Evolutionary conservation across 371 early-diverging fungal species (phyloP).

Genomic region (Mortierella sp.): DNA sequence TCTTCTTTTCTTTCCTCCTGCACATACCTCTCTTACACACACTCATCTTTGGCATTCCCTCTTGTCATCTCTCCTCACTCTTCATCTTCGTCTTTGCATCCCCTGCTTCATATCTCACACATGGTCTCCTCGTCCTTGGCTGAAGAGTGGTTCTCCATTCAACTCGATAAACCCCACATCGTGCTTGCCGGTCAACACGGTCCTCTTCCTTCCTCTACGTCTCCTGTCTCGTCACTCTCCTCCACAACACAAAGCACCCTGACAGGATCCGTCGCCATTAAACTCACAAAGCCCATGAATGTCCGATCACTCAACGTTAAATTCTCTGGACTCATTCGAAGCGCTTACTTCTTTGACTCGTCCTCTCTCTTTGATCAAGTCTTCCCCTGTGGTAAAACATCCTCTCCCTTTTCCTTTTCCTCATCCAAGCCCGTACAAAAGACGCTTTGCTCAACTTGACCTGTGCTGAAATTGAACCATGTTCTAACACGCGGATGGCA

Average conservation of each 20-base stretch:
- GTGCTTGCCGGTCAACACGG: slow-evolving; percentile 6
- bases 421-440: not conserved
- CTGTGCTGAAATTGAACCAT: not conserved
- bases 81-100: not conserved
- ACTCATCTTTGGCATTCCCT: not conserved
- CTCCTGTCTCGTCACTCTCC: not conserved
- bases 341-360: slow-evolving; percentile 13
- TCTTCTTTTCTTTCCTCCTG: not conserved
- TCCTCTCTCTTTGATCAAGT: slow-evolving; percentile 4
- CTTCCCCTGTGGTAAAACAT: slow-evolving; percentile 4
- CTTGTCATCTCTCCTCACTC: not conserved
- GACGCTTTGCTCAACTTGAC: not conserved
- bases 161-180: slow-evolving; percentile 1
- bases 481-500: not conserved
- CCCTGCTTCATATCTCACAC: not conserved
- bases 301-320: slow-evolving; percentile 19
- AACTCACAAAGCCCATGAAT: slow-evolving; percentile 14
- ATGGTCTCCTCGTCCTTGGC: not conserved
- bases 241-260: not conserved
- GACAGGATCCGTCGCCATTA: slow-evolving; percentile 14
- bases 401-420: not conserved
- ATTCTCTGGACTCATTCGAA: slow-evolving; percentile 8
- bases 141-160: slow-evolving; percentile 9
- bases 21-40: not conserved
- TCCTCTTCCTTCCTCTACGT: not conserved